phyloP scores from a whole-genome alignment of 371 early-diverging fungal genomes.

The Capillidium rhysosporum region DNA sequence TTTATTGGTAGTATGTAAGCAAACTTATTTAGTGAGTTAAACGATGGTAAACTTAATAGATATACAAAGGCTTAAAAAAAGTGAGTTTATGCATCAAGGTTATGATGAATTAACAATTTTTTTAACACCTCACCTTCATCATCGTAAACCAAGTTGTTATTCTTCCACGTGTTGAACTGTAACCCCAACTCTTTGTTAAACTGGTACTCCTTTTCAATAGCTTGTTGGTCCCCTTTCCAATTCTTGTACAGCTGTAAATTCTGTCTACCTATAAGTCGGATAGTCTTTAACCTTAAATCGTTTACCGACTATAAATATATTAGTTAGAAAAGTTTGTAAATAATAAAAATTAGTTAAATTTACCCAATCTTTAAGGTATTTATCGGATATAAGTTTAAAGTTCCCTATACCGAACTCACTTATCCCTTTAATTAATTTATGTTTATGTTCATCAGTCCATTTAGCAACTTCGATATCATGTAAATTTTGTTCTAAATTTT shows the following conservation, averaged over 20 bases:
- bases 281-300: constrained; percentile 66
- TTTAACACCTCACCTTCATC: constrained; percentile 53
- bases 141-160: constrained; percentile 62
- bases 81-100: too few relatives aligned
- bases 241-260: constrained; percentile 67
- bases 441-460: constrained; percentile 69
- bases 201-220: constrained; percentile 48
- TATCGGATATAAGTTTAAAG: constrained; percentile 67
- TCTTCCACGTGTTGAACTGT: constrained; percentile 59
- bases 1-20: too few relatives aligned
- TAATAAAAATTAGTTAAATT: constrained; percentile 8
- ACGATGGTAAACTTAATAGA: too few relatives aligned
- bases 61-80: too few relatives aligned
- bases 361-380: constrained; percentile 63
- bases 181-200: constrained; percentile 60
- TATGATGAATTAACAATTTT: constrained; percentile 7
- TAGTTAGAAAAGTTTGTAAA: neutral
- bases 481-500: constrained; percentile 8
- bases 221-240: constrained; percentile 59
- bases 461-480: constrained; percentile 29
- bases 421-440: constrained; percentile 55
- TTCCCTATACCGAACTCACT: constrained; percentile 72
- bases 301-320: constrained; percentile 34
- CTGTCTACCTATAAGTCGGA: constrained; percentile 70
- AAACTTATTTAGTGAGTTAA: too few relatives aligned